Evolutionary conservation across 805 yeast species (phyloP).

Genomic region (Wickerhamiella sorbophila): DNA sequence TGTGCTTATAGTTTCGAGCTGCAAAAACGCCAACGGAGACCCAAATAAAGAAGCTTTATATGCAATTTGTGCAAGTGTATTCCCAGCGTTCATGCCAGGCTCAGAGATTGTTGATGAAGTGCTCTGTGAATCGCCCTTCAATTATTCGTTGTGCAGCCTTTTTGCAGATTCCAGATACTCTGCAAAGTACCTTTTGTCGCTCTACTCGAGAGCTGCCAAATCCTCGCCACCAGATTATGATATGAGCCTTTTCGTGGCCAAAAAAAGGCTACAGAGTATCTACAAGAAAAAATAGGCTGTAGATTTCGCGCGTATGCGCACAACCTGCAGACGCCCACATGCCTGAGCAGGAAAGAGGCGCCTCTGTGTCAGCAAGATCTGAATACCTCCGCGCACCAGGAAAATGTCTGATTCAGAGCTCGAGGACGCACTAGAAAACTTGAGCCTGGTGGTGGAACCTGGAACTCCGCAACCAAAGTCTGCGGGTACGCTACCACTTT

Average conservation of each 20-base stretch:
- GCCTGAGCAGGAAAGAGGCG: too few species aligned
- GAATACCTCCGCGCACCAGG: too few species aligned
- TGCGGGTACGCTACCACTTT: not conserved
- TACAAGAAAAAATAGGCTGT: too few species aligned
- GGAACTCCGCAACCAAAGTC: not conserved
- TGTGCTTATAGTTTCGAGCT: not conserved
- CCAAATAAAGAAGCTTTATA: not conserved
- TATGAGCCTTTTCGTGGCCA: too few species aligned
- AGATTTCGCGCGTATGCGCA: too few species aligned
- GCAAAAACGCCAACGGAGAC: not conserved
- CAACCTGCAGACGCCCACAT: too few species aligned
- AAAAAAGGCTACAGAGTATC: too few species aligned
- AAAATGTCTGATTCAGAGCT: slow-evolving; percentile 1
- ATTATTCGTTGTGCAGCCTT: not conserved
- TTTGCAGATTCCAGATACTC: not conserved
- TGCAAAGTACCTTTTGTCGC: not conserved
- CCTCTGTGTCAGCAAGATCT: too few species aligned
- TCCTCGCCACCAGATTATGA: too few species aligned
- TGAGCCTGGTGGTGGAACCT: not conserved
- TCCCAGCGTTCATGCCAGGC: not conserved
- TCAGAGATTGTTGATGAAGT: not conserved
- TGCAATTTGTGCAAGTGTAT: not conserved
- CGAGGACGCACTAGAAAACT: slow-evolving; percentile 1
- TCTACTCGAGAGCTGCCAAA: not conserved
- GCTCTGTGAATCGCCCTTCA: not conserved